Percentiles rank a stretch among this genome's conserved stretches.
phyloP scores from a whole-genome alignment of 2,329 filamentous ascomycete genomes.

The Laburnicola sp. region DNA sequence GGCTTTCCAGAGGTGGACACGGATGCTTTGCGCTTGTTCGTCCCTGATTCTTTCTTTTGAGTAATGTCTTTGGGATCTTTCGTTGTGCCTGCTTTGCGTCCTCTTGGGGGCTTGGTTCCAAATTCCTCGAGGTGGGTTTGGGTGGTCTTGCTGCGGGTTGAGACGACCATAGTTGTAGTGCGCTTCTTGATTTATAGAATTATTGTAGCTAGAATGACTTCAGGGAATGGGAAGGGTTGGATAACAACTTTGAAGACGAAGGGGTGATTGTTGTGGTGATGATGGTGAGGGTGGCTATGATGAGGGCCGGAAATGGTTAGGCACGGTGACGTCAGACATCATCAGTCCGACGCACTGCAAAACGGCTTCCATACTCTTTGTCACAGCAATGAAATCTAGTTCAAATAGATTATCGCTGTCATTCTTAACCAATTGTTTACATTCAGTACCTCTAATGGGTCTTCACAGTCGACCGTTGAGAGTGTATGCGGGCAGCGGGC shows the following conservation, averaged over 20 bases:
- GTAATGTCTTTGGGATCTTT: not conserved
- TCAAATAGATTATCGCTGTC: too few species aligned
- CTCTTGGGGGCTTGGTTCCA: not conserved
- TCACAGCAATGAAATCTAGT: too few species aligned
- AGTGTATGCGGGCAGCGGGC: too few species aligned
- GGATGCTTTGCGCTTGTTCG: slow-evolving; percentile 1
- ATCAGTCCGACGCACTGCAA: too few species aligned
- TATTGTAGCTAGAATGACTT: not conserved
- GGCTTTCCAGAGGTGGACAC: not conserved
- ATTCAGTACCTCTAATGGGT: too few species aligned
- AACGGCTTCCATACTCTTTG: too few species aligned
- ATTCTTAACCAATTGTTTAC: too few species aligned
- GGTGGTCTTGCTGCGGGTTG: slow-evolving; percentile 14
- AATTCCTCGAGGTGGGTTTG: slow-evolving; percentile 15
- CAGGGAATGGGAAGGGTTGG: not conserved
- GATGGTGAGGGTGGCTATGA: too few species aligned
- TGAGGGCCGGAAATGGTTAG: too few species aligned
- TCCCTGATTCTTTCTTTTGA: not conserved
- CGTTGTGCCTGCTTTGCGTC: not conserved
- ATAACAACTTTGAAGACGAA: not conserved
- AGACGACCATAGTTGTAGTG: slow-evolving; percentile 6
- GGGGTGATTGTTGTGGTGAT: too few species aligned
- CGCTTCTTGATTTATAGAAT: not conserved
- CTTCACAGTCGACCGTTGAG: too few species aligned
- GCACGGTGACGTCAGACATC: too few species aligned